Evolutionary conservation across 306 rosid species (phyloP), one percentile per base, ranked within the genome.

Genomic region (Dalbergia cultrata): DNA sequence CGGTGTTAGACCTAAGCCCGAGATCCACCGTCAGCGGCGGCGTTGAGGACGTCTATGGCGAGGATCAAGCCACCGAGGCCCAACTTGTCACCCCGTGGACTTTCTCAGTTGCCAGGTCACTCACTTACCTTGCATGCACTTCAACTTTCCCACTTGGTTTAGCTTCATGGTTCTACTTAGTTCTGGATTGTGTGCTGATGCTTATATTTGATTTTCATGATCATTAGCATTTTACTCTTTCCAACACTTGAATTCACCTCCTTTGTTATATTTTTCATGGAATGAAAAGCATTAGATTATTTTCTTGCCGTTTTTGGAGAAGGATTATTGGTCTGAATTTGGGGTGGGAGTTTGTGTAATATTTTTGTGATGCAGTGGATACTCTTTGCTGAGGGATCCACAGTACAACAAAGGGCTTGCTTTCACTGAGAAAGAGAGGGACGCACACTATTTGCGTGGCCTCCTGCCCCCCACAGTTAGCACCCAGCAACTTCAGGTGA

Each of bases 321-420:
- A 14, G 13, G 37, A 33, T 33, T n/a, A 18, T 14, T 63, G 17
- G 17, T 35, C 0, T n/a, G 35, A 65, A 37, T 8, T 4, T 64
- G 9, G 47, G 72, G 8, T 65, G 8, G 54, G 53, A 60, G 49
- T 44, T 73, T 22, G 19, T 78, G 19, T 43, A 43, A 37, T 5
- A 6, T 37, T 37, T 4, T 70, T 81, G 62, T 50, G 74, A 4
- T 82, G 84, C 85, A 95, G 99, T 87, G 99, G 99, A 0, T 93
- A 85, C 80, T 84, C 93, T 59, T 79, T 95, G 91, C 87, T 95
- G 56, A 95, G 99, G 75, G 99, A 95, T 85, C 99, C 99, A 19
- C 99, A 92, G 18, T 90, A 95, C 86, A 93, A 95, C 86, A 95
- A 95, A 72, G 99, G 99, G 52, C 91, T 95, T 57, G 96, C 97